Evolutionary conservation across 257 asterid genomes (phyloP), one percentile per base, ranked within the genome.

Genomic region (Solanum etuberosum): DNA sequence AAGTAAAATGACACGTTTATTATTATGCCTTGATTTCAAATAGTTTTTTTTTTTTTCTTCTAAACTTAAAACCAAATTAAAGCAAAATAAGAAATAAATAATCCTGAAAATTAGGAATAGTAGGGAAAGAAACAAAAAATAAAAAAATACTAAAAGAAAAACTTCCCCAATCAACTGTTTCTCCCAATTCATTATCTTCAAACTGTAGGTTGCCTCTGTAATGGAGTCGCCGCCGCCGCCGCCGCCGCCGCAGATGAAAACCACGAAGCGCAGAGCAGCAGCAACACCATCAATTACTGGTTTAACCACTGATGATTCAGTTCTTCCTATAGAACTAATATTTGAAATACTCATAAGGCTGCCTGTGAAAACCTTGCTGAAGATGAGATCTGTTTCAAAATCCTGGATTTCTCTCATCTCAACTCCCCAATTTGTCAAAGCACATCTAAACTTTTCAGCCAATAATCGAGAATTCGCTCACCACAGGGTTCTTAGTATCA

Each of bases 301-400:
- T 0, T 2, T 54, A 54, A 18, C 38, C 3, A 6, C 0, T 37
- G 48, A 73, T 73, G 0, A 71, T 71, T 11, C 83, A 74, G 4
- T 74, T 37, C 48, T 74, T 21, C 54, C 83, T 7, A 5, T 5
- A 23, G 83, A 74, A 12, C 4, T 74, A 11, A 37, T 74, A 74
- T 37, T 10, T 21, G 29, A 74, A 37, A 74, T 74, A 74, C 83
- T 74, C 54, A 3, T 23, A 21, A 88, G 92, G 71, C 91, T 93
- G 29, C 92, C 96, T 0, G 92, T 89, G 3, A 88, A 77, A 90
- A 85, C 93, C 73, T 89, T 94, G 86, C 20, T 77, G 76, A 93
- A 76, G 88, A 90, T 91, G 90, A 90, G 40, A 78, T 92, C 31
- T 11, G 83, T 74, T 21, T 74, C 83, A 10, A 21, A 74, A 38